Evolutionary conservation across 768 basidiomycete genomes (phyloP), one percentile per base, ranked within the genome.

Genomic region (Filobasidium floriforme): DNA sequence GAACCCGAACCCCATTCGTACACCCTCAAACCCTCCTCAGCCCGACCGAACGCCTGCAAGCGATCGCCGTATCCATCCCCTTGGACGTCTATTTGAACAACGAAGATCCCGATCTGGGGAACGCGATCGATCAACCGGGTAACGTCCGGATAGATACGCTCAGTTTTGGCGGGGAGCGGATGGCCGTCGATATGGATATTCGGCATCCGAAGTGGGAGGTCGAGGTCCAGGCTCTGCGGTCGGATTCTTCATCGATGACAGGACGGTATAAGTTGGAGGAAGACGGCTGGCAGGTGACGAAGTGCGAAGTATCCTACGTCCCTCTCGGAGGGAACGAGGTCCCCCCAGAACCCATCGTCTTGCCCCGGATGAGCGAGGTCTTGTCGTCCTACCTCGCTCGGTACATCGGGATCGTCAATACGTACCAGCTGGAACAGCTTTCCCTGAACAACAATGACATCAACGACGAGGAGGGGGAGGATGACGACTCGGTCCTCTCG

Each of bases 41-140:
- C 14, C 54, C 54, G 5, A 26, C 54, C 6, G 54, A 57, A 28
- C 14, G 24, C 1, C 22, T 57, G 7, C 54, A 57, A 24, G 22
- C 54, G 18, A 15, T 57, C 26, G 54, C 54, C 14, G 24, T 15
- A 15, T 7, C 24, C 15, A 26, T 57, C 24, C 54, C 54, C 4
- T 7, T 57, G 26, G 54, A 57, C 54, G 54, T 57, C 54, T 57
- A 57, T n/a, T n/a, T 57, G 7, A 57, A 57, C 54, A 57, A 57
- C 54, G 54, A 57, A 15, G 54, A 57, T 57, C 54, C 54, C 1
- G 54, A 57, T 15, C 26, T 57, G 15, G 43, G 43, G 3, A 49
- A 49, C 22, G 46, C 46, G 46, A 49, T 12, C 5, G 46, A 49
- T 14, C 46, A 49, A 49, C 46, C 46, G 15, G 46, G 46, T 12